A percentile compares a stretch with the other conserved stretches of the same genome.
Conservation (phyloP, 257 asterid genomes). For the Penstemon barbatus region DNA sequence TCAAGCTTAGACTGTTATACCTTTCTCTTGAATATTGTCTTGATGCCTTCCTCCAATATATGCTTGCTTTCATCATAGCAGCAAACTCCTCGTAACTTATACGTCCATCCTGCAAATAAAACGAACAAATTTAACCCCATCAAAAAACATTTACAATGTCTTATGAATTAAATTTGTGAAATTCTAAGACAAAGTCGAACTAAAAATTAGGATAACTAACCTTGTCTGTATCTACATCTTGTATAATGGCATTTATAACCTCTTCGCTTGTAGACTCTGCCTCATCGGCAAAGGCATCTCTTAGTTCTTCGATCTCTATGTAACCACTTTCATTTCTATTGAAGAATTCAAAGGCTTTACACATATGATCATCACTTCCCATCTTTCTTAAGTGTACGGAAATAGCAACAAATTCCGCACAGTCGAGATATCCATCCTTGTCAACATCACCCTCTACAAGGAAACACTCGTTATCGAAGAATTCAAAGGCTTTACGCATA, state of each 20-base stretch:
- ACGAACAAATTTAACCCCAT: no score
- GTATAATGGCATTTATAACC: constrained; percentile 73
- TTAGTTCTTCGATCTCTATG: constrained; percentile 83
- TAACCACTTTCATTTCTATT: constrained; percentile 66
- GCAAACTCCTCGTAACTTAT: constrained; percentile 67
- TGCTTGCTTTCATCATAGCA: constrained; percentile 76
- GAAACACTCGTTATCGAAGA: no score
- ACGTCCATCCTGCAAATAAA: constrained; percentile 59
- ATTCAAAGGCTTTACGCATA: no score
- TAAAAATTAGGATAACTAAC: constrained; percentile 32
- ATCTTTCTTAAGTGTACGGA: constrained; percentile 73
- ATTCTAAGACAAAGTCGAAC: no score
- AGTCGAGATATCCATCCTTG: constrained; percentile 77
- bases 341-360: constrained; percentile 74
- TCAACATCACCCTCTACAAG: constrained; percentile 74
- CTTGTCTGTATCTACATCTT: constrained; percentile 90
- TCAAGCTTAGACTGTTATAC: constrained; percentile 56
- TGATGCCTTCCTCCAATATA: constrained; percentile 81
- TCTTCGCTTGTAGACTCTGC: constrained; percentile 65
- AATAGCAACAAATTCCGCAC: constrained; percentile 84
- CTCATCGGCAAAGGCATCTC: constrained; percentile 66
- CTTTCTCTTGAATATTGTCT: constrained; percentile 71
- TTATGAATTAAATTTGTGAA: neutral
- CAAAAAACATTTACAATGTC: neutral
- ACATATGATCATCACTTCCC: constrained; percentile 77